These are phyloP conservation scores for Davidsoniella neocaledoniae DNA, from an alignment of 2,329 filamentous ascomycete species.

Conservation along the genomic window DNA sequence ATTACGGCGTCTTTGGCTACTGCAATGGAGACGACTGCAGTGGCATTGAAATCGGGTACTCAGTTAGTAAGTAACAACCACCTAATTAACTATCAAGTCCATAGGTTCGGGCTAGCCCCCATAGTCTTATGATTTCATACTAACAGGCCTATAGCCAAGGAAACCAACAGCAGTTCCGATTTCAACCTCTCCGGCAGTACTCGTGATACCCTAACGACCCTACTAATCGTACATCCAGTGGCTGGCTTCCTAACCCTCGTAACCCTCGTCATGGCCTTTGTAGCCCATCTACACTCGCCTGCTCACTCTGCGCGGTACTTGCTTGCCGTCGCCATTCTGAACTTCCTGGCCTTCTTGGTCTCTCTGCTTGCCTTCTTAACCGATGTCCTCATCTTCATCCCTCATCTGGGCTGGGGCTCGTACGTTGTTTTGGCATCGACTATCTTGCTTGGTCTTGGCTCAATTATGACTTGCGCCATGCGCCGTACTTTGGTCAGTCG, in stretches of 20 bases:
- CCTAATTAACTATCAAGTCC: conserved; percentile 14
- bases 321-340: conserved; percentile 68
- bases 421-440: conserved; percentile 86
- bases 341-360: conserved; percentile 68
- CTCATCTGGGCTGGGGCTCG: conserved; percentile 83
- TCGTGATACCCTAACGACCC: conserved; percentile 56
- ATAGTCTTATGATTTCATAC: neutral
- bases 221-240: conserved; percentile 84
- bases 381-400: conserved; percentile 86
- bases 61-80: conserved; percentile 43
- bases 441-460: conserved; percentile 64
- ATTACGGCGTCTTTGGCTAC: conserved; percentile 86
- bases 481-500: conserved; percentile 77
- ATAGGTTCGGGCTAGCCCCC: neutral
- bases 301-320: conserved; percentile 84
- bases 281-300: conserved; percentile 72
- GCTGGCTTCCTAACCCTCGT: conserved; percentile 73
- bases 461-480: conserved; percentile 86
- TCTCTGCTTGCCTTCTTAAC: conserved; percentile 78
- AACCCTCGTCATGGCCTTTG: conserved; percentile 62
- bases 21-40: conserved; percentile 52
- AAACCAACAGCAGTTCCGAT: conserved; percentile 18
- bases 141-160: conserved; percentile 15
- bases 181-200: conserved; percentile 41
- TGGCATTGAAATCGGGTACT: conserved; percentile 67